A percentile compares a stretch with the other conserved stretches of the same genome.
phyloP scores from a whole-genome alignment of 768 basidiomycete species.

The Daedalea quercina region DNA sequence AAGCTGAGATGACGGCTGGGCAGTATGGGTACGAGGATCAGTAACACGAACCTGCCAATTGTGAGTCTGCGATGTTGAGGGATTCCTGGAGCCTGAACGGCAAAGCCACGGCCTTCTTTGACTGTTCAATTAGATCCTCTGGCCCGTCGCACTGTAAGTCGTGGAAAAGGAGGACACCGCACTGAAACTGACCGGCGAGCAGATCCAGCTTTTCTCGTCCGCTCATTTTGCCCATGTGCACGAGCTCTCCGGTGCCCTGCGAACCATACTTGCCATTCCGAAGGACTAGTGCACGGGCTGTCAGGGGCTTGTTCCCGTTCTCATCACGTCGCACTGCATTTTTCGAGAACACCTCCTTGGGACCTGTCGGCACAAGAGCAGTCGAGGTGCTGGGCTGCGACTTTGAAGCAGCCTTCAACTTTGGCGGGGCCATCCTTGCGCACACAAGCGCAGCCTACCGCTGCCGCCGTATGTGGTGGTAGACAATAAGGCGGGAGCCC shows the following conservation, averaged over 20 bases:
- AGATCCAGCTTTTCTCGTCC: conserved; percentile 80
- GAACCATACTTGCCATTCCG: conserved; percentile 73
- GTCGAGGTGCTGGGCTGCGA: conserved; percentile 17
- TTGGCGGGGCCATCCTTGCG: conserved; percentile 15
- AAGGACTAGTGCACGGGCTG: conserved; percentile 65
- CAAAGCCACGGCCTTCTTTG: conserved; percentile 50
- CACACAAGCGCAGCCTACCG: background rate
- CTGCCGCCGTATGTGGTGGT: no score
- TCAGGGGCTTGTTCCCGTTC: conserved; percentile 52
- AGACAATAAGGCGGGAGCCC: no score
- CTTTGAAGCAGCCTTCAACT: conserved; percentile 5
- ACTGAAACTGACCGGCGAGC: conserved; percentile 55
- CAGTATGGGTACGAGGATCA: background rate
- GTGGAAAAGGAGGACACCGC: background rate
- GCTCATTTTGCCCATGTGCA: conserved; percentile 50
- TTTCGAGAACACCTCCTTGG: conserved; percentile 37
- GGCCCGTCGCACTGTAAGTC: background rate
- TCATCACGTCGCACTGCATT: conserved; percentile 36
- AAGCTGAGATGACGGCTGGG: no score
- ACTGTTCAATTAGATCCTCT: conserved; percentile 65
- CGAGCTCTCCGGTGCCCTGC: conserved; percentile 62
- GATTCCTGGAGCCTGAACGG: conserved; percentile 62
- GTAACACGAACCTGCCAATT: conserved; percentile 51
- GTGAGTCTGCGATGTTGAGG: conserved; percentile 65
- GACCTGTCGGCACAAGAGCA: conserved; percentile 46